Conservation (phyloP, 306 rosid genomes). For the Cicer chorassanicum region DNA sequence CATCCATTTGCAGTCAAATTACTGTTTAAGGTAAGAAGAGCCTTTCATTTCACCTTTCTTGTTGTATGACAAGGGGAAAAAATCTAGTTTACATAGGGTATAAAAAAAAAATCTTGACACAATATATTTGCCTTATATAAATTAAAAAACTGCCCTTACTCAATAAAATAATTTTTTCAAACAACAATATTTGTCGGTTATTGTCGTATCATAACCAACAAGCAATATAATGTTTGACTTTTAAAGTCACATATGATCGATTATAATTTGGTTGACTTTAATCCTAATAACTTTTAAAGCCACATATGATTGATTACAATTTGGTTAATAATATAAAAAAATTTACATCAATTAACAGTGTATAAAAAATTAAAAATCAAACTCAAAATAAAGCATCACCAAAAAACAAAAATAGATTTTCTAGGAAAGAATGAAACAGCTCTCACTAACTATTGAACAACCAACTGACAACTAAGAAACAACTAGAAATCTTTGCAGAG, state of each 20-base stretch:
- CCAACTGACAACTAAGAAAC: conserved; percentile 20
- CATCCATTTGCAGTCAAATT: background rate
- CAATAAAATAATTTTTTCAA: background rate
- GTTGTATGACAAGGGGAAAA: background rate
- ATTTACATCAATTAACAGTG: too few species aligned
- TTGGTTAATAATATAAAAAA: too few species aligned
- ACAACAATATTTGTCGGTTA: background rate
- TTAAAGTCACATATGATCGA: too few species aligned
- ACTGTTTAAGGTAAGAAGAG: background rate
- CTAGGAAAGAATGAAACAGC: conserved; percentile 20
- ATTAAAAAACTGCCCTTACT: background rate
- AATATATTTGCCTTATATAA: background rate
- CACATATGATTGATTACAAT: too few species aligned
- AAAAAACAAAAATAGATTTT: background rate
- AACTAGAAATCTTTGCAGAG: background rate
- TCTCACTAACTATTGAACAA: background rate
- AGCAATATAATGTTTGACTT: too few species aligned
- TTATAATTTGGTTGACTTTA: too few species aligned
- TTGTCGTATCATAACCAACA: too few species aligned
- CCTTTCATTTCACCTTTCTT: background rate
- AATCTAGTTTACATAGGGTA: background rate
- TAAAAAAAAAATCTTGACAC: background rate
- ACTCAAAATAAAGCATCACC: background rate
- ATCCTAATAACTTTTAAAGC: too few species aligned
- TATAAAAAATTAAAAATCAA: too few species aligned